These are phyloP conservation scores for Paradendryphiella salina DNA, from an alignment of 2,329 filamentous ascomycete species.

Conservation along the genomic window DNA sequence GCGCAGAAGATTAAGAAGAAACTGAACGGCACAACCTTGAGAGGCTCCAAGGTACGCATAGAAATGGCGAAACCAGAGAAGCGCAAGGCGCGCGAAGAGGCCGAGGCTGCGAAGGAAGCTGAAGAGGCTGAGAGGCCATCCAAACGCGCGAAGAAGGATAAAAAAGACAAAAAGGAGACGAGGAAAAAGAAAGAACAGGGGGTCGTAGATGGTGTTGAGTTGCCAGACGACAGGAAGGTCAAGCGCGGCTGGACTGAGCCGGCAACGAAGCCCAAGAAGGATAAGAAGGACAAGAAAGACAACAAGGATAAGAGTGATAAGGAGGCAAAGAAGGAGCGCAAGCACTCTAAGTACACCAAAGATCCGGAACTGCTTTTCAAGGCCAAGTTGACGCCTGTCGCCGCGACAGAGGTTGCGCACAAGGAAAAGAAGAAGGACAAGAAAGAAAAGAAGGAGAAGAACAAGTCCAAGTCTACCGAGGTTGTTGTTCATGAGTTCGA, in stretches of 20 bases:
- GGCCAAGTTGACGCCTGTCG: conserved; percentile 65
- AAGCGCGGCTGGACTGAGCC: conserved; percentile 88
- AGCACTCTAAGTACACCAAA: conserved; percentile 78
- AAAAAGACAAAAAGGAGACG: conserved; percentile 52
- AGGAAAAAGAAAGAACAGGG: conserved; percentile 55
- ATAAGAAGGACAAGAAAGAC: conserved; percentile 55
- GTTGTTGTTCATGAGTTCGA: conserved; percentile 86
- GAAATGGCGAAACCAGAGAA: conserved; percentile 75
- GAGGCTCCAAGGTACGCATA: conserved; percentile 80
- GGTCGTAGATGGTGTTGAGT: conserved; percentile 68
- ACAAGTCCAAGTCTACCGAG: conserved; percentile 56
- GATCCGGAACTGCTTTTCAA: conserved; percentile 83
- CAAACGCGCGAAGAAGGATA: conserved; percentile 51
- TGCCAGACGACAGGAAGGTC: conserved; percentile 75
- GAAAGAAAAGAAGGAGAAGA: conserved; percentile 64
- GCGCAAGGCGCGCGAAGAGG: conserved; percentile 48
- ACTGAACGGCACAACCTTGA: conserved; percentile 82
- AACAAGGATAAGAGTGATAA: conserved; percentile 53
- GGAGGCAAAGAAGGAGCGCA: conserved; percentile 60
- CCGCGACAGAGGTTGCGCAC: conserved; percentile 39
- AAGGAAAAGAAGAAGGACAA: conserved; percentile 53
- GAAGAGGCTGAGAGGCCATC: conserved; percentile 55
- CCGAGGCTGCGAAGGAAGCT: conserved; percentile 41
- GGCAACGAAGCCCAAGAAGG: conserved; percentile 50
- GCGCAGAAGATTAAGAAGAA: conserved; percentile 92